Conservation (phyloP, 108 stramenopile species). For the Asterionellopsis glacialis region DNA sequence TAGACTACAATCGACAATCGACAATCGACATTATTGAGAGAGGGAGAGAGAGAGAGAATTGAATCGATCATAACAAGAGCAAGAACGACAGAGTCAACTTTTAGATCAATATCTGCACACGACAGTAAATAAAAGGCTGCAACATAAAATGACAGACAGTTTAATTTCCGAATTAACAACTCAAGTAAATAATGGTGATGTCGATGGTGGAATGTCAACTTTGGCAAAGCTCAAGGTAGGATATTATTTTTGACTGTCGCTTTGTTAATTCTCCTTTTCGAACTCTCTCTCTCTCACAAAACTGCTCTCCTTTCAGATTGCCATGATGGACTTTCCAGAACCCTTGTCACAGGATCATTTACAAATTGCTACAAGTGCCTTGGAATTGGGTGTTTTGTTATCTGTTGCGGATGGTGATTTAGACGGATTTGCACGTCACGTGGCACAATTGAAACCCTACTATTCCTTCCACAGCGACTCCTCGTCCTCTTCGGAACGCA, state of each 20-base stretch:
- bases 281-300: neutral
- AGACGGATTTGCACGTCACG: conserved; percentile 79
- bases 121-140: too few relatives aligned
- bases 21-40: too few relatives aligned
- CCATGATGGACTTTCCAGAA: conserved; percentile 48
- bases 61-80: too few relatives aligned
- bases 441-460: conserved; percentile 76
- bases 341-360: conserved; percentile 24
- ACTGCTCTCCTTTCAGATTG: conserved; percentile 40
- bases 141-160: neutral
- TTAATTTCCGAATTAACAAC: conserved; percentile 27
- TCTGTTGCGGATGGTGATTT: conserved; percentile 72
- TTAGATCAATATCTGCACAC: too few relatives aligned
- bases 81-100: too few relatives aligned
- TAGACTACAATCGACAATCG: too few relatives aligned
- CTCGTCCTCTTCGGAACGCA: conserved; percentile 33
- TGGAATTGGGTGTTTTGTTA: conserved; percentile 82
- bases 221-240: conserved; percentile 64
- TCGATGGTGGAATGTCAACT: conserved; percentile 53
- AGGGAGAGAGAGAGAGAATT: too few relatives aligned
- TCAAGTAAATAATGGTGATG: conserved; percentile 57
- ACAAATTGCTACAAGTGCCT: conserved; percentile 36
- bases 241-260: too few relatives aligned
- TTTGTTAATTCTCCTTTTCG: too few relatives aligned
- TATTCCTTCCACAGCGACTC: conserved; percentile 29